These are phyloP conservation scores for Trametes versicolor DNA, from an alignment of 1,284 basidiomycete genomes.

Conservation along the genomic window DNA sequence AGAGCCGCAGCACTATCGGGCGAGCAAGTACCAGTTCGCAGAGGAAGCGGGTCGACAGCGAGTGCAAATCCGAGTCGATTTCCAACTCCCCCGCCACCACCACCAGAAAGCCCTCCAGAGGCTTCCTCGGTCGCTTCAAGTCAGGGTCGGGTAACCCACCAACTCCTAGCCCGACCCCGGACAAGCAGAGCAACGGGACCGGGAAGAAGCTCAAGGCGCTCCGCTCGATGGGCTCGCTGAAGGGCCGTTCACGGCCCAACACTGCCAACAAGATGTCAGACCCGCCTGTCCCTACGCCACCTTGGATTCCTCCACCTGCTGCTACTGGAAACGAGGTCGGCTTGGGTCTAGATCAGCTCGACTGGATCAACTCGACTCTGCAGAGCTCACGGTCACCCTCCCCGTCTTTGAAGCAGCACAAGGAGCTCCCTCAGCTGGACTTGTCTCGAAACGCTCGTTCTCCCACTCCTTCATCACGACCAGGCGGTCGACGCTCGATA, in stretches of 20 bases:
- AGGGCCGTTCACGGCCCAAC: slow-evolving; percentile 55
- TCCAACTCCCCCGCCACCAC: slow-evolving; percentile 41
- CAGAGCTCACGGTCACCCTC: slow-evolving; percentile 40
- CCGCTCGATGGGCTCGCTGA: slow-evolving; percentile 82
- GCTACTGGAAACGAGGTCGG: slow-evolving; percentile 56
- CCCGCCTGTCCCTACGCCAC: slow-evolving; percentile 38
- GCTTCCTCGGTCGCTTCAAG: slow-evolving; percentile 72
- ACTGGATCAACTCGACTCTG: slow-evolving; percentile 53
- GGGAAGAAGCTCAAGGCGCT: slow-evolving; percentile 74
- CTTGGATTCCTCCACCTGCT: slow-evolving; percentile 58
- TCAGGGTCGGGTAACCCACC: slow-evolving; percentile 47
- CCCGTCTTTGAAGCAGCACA: slow-evolving; percentile 27
- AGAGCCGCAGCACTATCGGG: slow-evolving; percentile 78
- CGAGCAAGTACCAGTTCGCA: slow-evolving; percentile 47
- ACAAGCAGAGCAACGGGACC: slow-evolving; percentile 46
- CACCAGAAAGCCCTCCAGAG: slow-evolving; percentile 68
- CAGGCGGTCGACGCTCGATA: slow-evolving; percentile 67
- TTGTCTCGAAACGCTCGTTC: slow-evolving; percentile 21
- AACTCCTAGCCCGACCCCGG: slow-evolving; percentile 51
- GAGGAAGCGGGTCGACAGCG: slow-evolving; percentile 46
- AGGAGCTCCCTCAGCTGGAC: slow-evolving; percentile 28
- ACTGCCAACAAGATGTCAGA: slow-evolving; percentile 32
- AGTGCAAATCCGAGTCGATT: slow-evolving; percentile 43
- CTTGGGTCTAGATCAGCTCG: slow-evolving; percentile 65
- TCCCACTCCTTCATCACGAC: slow-evolving; percentile 43